A percentile compares a stretch with the other conserved stretches of the same genome.
Conservation (phyloP, 192 early-diverging fungal species). For the Backusella liffmaniae region DNA sequence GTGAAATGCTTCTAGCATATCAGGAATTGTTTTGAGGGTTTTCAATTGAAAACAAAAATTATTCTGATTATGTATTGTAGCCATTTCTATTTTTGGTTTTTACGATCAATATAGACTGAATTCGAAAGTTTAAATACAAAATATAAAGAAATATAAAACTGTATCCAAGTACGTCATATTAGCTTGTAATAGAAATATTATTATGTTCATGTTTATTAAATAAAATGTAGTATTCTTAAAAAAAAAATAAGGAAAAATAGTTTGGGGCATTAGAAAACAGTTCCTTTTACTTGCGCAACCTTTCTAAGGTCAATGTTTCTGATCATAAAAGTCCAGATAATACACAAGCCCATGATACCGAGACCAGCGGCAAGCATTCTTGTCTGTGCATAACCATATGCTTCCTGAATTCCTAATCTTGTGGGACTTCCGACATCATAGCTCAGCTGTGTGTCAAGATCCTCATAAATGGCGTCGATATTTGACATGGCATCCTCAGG, state of each 20-base stretch:
- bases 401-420: constrained; percentile 1
- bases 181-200: neutral
- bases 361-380: neutral
- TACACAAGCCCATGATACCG: neutral
- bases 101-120: neutral
- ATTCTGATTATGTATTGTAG: no score
- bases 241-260: neutral
- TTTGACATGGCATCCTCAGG: neutral
- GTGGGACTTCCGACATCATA: neutral
- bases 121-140: neutral
- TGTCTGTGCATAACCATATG: constrained; percentile 11
- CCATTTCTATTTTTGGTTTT: no score
- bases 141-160: neutral
- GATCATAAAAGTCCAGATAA: neutral
- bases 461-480: constrained; percentile 1
- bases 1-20: no score
- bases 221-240: neutral
- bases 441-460: constrained; percentile 10
- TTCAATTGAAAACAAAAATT: no score
- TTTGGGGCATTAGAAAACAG: neutral
- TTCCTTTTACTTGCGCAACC: neutral
- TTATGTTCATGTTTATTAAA: neutral
- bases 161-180: neutral
- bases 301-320: constrained; percentile 1
- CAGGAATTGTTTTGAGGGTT: no score